phyloP scores from a whole-genome alignment of 257 asterid genomes.

The Solanum microdontum region DNA sequence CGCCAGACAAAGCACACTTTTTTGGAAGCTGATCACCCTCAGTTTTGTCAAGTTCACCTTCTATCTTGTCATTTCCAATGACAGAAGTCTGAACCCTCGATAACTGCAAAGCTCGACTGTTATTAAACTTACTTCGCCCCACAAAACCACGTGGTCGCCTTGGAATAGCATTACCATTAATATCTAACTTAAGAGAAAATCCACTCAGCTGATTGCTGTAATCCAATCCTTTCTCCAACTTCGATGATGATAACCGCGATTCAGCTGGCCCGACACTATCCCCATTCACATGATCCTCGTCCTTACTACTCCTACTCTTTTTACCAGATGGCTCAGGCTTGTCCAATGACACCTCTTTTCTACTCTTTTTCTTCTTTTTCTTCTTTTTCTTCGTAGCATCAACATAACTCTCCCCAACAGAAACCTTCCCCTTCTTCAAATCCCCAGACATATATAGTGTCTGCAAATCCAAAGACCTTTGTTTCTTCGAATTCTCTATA shows the following conservation, averaged over 20 bases:
- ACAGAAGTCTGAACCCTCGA: slow-evolving; percentile 26
- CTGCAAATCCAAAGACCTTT: slow-evolving; percentile 78
- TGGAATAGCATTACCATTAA: slow-evolving; percentile 53
- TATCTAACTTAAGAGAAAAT: slow-evolving; percentile 44
- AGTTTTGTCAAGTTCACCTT: slow-evolving; percentile 22
- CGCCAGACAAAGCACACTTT: slow-evolving; percentile 7
- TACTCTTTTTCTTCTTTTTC: slow-evolving; percentile 50
- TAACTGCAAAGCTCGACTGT: slow-evolving; percentile 20
- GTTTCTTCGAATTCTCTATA: slow-evolving; percentile 40
- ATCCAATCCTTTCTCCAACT: slow-evolving; percentile 18
- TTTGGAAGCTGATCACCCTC: slow-evolving; percentile 8
- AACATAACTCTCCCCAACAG: slow-evolving; percentile 19
- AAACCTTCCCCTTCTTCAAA: slow-evolving; percentile 8
- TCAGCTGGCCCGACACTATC: slow-evolving; percentile 18
- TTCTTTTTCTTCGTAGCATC: slow-evolving; percentile 17
- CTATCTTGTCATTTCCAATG: slow-evolving; percentile 16
- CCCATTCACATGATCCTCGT: slow-evolving; percentile 27
- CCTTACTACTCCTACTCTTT: slow-evolving; percentile 37
- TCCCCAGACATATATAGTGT: slow-evolving; percentile 51
- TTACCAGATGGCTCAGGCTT: slow-evolving; percentile 38
- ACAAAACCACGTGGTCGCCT: slow-evolving; percentile 81
- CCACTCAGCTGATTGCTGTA: slow-evolving; percentile 36
- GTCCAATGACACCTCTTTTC: slow-evolving; percentile 46
- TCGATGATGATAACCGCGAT: slow-evolving; percentile 5
- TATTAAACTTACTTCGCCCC: slow-evolving; percentile 35